Base-by-base conservation (phyloP, 2,329 filamentous ascomycete genomes). In the Metarhizium guizhouense region DNA sequence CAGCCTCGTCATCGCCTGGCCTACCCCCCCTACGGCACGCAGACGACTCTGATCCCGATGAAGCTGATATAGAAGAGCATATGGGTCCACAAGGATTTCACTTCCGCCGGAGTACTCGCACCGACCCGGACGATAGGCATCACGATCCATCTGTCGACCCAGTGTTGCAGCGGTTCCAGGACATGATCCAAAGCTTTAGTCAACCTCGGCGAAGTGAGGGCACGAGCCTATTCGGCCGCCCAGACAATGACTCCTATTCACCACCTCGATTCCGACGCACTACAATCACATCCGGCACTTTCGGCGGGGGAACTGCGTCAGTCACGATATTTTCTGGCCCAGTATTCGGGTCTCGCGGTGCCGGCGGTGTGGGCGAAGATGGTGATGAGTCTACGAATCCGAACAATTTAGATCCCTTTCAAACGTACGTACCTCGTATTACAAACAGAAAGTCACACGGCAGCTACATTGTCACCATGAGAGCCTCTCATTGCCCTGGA, bases 21-120 rank as follows among this genome's bases (percentile, higher is more conserved):
- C 57, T 59, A n/a, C 55, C 60, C 16, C 63, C 62, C n/a, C 61
- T 59, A 43, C 64, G 59, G 45, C 56, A 62, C 50, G 69, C 72
- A 51, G 67, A 72, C 52, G 74, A 79, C 57, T 81, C 80, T 2
- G 82, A 85, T 56, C 80, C 80, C 1, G 81, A 82, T 14, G 81
- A 83, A 61, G 78, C 72, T 30, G 79, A 84, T 61, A 80, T 84
- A 57, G 79, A 83, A 29, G 76, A 83, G 32, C 72, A 78, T 42
- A 51, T 75, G n/a, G 74, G 71, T 0, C 71, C 73, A 2, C 67
- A 72, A 42, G 73, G 74, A 8, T 70, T 79, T 57, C 68, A 69
- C 49, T 70, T 72, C 53, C 69, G 69, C 32, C 72, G 70, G 34
- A 69, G 67, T 18, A 68, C 71, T 32, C 66, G 68, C 53, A 54